Conservation (phyloP, 1,139 yeast genomes). For the Suhomyces maxii region DNA sequence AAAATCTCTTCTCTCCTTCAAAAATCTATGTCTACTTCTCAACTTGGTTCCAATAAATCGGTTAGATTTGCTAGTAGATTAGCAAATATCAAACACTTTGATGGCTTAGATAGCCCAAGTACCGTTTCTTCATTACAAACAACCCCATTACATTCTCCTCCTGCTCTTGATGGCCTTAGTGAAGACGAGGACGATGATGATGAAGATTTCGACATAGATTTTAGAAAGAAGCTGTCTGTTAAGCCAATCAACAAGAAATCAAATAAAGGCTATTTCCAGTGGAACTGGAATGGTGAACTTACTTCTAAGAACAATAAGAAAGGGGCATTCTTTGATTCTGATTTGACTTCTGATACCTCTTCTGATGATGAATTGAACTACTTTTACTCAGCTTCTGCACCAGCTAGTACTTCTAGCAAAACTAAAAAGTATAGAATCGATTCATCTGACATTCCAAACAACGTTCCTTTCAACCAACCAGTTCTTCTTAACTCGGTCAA, state of each 20-base stretch:
- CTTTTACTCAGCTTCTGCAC: slow-evolving; percentile 8
- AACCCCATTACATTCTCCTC: slow-evolving; percentile 39
- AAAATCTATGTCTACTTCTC: slow-evolving; percentile 30
- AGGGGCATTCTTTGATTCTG: slow-evolving; percentile 8
- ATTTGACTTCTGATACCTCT: slow-evolving; percentile 18
- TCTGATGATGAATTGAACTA: slow-evolving; percentile 20
- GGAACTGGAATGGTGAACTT: slow-evolving; percentile 17
- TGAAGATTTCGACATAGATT: slow-evolving; percentile 14
- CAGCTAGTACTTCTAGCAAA: neutral
- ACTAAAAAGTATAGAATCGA: slow-evolving; percentile 11
- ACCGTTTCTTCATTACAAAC: slow-evolving; percentile 35
- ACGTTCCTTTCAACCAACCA: slow-evolving; percentile 6
- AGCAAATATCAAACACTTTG: slow-evolving; percentile 41
- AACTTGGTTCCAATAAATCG: slow-evolving; percentile 25
- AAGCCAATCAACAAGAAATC: slow-evolving; percentile 1
- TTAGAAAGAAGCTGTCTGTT: slow-evolving; percentile 1
- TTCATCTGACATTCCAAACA: slow-evolving; percentile 14
- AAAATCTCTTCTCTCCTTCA: slow-evolving; percentile 28
- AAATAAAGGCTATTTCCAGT: slow-evolving; percentile 14
- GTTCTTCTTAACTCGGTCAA: slow-evolving; percentile 9
- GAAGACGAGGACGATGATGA: slow-evolving; percentile 20
- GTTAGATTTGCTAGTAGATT: slow-evolving; percentile 41
- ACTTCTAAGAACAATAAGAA: neutral
- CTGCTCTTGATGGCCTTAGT: slow-evolving; percentile 6
- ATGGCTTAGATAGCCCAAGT: slow-evolving; percentile 43